Conservation (phyloP, 2,329 filamentous ascomycete species). For the Atkinsonella hypoxylon region DNA sequence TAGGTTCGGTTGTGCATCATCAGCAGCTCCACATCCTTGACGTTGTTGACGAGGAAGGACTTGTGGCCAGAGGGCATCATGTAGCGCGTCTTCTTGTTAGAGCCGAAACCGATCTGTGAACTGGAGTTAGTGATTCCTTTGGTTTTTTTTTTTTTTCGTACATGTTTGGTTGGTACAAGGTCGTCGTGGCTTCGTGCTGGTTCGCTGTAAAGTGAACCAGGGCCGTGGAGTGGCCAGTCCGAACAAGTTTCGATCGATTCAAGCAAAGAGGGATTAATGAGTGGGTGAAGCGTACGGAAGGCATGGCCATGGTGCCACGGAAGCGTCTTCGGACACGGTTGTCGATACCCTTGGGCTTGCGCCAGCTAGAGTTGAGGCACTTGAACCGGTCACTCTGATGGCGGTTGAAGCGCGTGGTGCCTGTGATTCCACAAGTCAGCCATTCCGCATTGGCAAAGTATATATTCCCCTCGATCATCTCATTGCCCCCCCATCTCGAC, state of each 20-base stretch:
- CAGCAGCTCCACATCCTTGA: conserved; percentile 89
- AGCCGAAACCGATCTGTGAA: conserved; percentile 99
- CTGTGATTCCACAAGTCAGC: no score
- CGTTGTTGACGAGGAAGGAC: conserved; percentile 98
- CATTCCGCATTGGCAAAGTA: no score
- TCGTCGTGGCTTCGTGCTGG: no score
- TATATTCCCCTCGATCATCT: no score
- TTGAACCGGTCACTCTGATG: conserved; percentile 98
- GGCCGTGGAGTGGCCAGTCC: no score
- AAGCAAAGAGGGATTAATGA: no score
- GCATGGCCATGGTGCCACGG: conserved; percentile 91
- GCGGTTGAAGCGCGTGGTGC: conserved; percentile 88
- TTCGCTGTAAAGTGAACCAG: no score
- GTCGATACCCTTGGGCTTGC: conserved; percentile 99
- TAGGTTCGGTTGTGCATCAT: conserved; percentile 99
- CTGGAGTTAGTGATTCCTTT: no score
- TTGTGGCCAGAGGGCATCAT: conserved; percentile 99
- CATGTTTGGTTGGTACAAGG: no score
- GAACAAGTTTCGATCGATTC: no score
- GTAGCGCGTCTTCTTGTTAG: conserved; percentile 99
- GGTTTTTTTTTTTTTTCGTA: no score
- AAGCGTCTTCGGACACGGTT: conserved; percentile 95
- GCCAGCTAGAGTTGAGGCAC: conserved; percentile 82
- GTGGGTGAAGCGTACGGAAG: conserved; percentile 81
- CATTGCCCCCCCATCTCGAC: no score